Evolutionary conservation across 768 basidiomycete species (phyloP).

Genomic region (Suillus clintonianus): DNA sequence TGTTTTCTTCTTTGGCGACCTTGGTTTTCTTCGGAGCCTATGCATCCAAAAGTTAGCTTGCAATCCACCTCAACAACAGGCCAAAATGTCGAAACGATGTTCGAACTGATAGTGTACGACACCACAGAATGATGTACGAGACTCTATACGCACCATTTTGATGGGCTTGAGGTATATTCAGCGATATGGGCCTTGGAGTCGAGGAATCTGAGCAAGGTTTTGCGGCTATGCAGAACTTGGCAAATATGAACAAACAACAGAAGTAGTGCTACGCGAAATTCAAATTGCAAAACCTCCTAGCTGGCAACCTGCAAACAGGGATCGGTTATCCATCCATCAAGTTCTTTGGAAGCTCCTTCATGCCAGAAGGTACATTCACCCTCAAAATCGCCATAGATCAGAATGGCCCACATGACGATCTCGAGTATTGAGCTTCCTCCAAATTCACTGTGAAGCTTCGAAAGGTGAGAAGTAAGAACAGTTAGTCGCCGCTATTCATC

Average conservation of each 20-base stretch:
- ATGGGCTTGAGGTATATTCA: constrained; percentile 28
- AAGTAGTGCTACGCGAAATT: not conserved
- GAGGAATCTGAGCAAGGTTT: constrained; percentile 13
- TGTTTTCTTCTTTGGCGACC: constrained; percentile 75
- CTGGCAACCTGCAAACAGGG: not conserved
- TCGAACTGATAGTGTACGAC: not conserved
- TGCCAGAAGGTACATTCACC: not conserved
- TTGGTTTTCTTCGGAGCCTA: constrained; percentile 87
- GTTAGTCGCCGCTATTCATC: not conserved
- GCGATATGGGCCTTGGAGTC: constrained; percentile 17
- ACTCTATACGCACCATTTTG: constrained; percentile 40
- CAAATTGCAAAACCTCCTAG: not conserved
- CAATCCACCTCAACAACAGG: constrained; percentile 47
- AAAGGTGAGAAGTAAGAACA: not conserved
- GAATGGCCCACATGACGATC: not conserved
- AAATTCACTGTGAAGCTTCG: not conserved
- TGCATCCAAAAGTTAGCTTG: constrained; percentile 51
- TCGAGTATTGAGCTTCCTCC: not conserved
- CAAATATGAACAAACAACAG: constrained; percentile 7
- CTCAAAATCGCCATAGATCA: not conserved
- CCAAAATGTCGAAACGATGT: constrained; percentile 8
- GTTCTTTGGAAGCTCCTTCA: not conserved
- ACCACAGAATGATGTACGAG: not conserved
- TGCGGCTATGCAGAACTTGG: not conserved
- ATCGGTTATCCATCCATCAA: too few relatives aligned